Base-by-base conservation (phyloP, 768 basidiomycete genomes). In the Pholiota molesta region DNA sequence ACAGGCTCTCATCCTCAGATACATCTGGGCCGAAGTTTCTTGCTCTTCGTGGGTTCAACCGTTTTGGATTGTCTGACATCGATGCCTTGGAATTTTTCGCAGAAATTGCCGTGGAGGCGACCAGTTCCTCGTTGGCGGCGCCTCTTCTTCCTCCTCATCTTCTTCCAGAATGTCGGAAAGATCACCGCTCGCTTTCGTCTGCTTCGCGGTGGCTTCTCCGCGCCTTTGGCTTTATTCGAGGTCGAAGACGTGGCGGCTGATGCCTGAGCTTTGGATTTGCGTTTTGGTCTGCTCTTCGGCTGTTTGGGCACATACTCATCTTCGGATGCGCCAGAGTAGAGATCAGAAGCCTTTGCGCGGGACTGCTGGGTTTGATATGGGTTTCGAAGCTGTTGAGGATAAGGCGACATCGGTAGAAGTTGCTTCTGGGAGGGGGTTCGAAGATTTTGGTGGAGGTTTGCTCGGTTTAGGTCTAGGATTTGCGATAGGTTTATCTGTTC, bases 91-190 rank as follows among this genome's bases (percentile, higher is more conserved):
- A 11, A 17, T 5, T 49, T 44, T 60, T 53, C 14, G 31, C 31
- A 44, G 52, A 35, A 28, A 28, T 28, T 13, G 23, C 33, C 16
- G 29, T 23, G 23, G 29, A 44, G 37, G 39, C n/a, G 51, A 5
- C 44, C 33, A 21, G 29, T 42, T 31, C 28, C n/a, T 54, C 19
- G 14, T 17, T 10, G 55, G 58, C 3, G 47, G 23, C 5, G 16
- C 35, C 19, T 53, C 62, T 16, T 68, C 64, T 39, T 64, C 67
- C 23, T 68, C 69, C 21, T 68, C 68, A 7, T 68, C 59, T 45
- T 69, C 66, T 57, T 69, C 65, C 23, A 66, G 62, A 37, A 68
- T 68, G 44, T 55, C 66, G 13, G 68, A 39, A 9, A 66, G 60
- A 29, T 59, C 8, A 23, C 56, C 42, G 17, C 33, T 51, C 40